A percentile compares a stretch with the other conserved stretches of the same genome.
phyloP scores from a whole-genome alignment of 768 basidiomycete species.

The Kwoniella dendrophila region DNA sequence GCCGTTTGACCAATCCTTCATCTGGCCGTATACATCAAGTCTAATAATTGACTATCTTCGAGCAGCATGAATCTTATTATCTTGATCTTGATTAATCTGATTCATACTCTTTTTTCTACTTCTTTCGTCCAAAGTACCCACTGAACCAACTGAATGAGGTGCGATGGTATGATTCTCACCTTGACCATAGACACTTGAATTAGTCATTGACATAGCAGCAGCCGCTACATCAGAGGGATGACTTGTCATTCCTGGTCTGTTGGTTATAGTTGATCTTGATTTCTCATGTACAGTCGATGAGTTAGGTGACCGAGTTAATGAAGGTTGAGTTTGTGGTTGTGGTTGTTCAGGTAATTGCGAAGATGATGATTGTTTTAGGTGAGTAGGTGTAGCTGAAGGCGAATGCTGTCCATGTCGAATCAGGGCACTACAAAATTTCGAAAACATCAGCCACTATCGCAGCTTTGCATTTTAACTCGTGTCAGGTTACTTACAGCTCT shows the following conservation, averaged over 20 bases:
- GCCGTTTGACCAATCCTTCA: too few relatives aligned
- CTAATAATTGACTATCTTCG: background rate
- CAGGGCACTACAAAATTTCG: constrained; percentile 27
- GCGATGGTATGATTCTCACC: constrained; percentile 8
- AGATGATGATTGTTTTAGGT: constrained; percentile 25
- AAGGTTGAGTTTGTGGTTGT: constrained; percentile 18
- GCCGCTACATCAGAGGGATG: constrained; percentile 43
- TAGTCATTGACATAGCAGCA: constrained; percentile 44
- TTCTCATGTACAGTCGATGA: background rate
- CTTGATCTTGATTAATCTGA: constrained; percentile 1
- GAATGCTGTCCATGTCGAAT: constrained; percentile 45
- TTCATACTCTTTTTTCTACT: constrained; percentile 26
- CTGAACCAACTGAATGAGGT: constrained; percentile 23
- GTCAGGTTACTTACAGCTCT: constrained; percentile 63
- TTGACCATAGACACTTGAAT: constrained; percentile 11
- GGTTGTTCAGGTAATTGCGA: background rate
- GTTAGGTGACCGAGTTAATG: background rate
- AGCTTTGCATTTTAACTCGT: background rate
- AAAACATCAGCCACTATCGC: constrained; percentile 1
- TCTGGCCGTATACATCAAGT: background rate
- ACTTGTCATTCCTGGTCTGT: constrained; percentile 26
- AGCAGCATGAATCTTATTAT: constrained; percentile 4
- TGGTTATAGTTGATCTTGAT: background rate
- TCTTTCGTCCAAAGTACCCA: constrained; percentile 40
- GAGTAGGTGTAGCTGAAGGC: constrained; percentile 40